These are phyloP conservation scores for Fusarium sarcochroum DNA, from an alignment of 2,329 filamentous ascomycete genomes.

Conservation along the genomic window DNA sequence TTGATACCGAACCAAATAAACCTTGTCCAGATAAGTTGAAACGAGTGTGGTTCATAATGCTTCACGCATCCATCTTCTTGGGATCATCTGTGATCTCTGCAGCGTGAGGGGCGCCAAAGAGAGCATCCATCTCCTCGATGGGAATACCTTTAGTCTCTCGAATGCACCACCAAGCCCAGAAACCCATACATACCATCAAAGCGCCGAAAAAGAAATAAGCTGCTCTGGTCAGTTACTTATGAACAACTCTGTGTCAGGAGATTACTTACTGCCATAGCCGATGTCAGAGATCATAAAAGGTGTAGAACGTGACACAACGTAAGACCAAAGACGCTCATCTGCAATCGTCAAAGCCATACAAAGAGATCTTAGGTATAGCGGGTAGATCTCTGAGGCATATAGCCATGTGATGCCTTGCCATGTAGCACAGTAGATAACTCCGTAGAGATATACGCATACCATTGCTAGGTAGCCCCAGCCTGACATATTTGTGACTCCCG, in stretches of 20 bases:
- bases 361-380: background rate
- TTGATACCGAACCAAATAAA: background rate
- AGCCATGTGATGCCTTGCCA: too few species aligned
- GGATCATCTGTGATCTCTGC: background rate
- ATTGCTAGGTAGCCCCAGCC: constrained; percentile 58
- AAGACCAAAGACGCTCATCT: background rate
- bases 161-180: constrained; percentile 63
- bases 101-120: constrained; percentile 32
- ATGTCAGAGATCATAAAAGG: background rate
- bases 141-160: constrained; percentile 63
- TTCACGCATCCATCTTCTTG: background rate
- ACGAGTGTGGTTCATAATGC: background rate
- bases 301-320: background rate
- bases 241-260: background rate
- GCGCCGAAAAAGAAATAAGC: background rate
- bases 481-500: constrained; percentile 58
- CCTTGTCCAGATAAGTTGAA: background rate
- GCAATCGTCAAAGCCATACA: background rate
- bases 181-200: constrained; percentile 55
- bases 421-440: background rate
- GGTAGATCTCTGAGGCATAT: background rate
- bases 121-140: constrained; percentile 60
- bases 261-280: background rate
- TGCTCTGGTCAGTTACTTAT: background rate
- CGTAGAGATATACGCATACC: constrained; percentile 57